Evolutionary conservation across 2,329 filamentous ascomycete species (phyloP), one percentile per base, ranked within the genome.

Genomic region (Passalora sequoiae): DNA sequence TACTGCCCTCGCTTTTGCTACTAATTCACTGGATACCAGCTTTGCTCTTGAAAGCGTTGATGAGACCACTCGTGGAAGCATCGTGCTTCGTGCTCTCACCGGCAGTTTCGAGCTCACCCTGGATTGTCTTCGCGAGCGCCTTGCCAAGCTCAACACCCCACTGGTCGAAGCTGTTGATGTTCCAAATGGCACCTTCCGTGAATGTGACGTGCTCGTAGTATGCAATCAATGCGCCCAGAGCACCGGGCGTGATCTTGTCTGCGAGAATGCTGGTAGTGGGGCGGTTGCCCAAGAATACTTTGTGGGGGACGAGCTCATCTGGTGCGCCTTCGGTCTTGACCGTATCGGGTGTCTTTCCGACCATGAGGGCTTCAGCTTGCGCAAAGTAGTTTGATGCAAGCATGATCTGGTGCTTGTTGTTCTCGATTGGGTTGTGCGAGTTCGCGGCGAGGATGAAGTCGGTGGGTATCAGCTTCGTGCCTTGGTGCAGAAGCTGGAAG

Each of bases 191-290:
- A 60, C 92, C 92, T 73, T 98, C 92, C 27, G 87, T 94, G 69
- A 98, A 98, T 44, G 92, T 97, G 50, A 97, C 73, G 72, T 98
- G 92, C 77, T 98, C 92, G 71, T 98, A 98, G 78, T 97, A 98
- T 55, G 89, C 91, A 60, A 98, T 98, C 59, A 98, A 72, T 3
- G 92, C 91, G 63, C 92, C 92, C 36, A 98, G 80, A 60, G 94
- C 89, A 31, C 83, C 87, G 6, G 92, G 92, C 13, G 92, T 95
- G 65, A 98, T 97, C 74, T 87, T 83, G 60, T 89, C 85, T 32
- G 91, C 87, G 15, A 98, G 76, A 62, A 98, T 95, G 58, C 85
- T 92, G 20, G 92, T 98, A 6, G 92, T 98, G 24, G 92, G 92
- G 43, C 92, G 81, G 80, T 98, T 98, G 56, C 92, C 92, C 40